phyloP scores from a whole-genome alignment of 2,329 filamentous ascomycete species.

The Beauveria caledonica region DNA sequence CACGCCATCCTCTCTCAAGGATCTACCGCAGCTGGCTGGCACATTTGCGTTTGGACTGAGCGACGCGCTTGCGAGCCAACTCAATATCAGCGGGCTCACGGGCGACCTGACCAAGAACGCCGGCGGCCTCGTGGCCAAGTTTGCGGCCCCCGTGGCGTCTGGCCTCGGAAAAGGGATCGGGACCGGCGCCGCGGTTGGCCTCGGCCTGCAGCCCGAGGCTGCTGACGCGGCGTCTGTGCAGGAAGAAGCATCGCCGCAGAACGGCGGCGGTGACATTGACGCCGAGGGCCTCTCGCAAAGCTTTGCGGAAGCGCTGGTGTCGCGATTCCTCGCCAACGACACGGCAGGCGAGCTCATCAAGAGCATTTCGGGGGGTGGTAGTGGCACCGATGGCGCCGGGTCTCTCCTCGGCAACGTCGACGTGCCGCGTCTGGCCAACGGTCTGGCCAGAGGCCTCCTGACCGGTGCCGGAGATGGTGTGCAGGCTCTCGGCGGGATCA shows the following conservation, averaged over 20 bases:
- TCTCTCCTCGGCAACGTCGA: slow-evolving; percentile 15
- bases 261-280: slow-evolving; percentile 15
- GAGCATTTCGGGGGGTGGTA: not conserved
- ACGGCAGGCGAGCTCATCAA: slow-evolving; percentile 20
- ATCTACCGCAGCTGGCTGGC: slow-evolving; percentile 15
- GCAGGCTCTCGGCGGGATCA: slow-evolving; percentile 23
- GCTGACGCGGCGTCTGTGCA: not conserved
- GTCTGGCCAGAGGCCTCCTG: slow-evolving; percentile 27
- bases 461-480: slow-evolving; percentile 27
- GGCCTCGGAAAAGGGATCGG: slow-evolving; percentile 23
- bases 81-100: slow-evolving; percentile 14
- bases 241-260: not conserved
- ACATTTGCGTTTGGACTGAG: slow-evolving; percentile 18
- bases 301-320: slow-evolving; percentile 22
- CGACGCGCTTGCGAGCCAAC: slow-evolving; percentile 15
- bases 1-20: slow-evolving; percentile 1
- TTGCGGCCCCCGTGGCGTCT: slow-evolving; percentile 16
- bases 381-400: not conserved
- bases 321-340: slow-evolving; percentile 25
- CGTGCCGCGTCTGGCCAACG: slow-evolving; percentile 24
- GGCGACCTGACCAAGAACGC: not conserved
- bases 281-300: slow-evolving; percentile 17
- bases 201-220: slow-evolving; percentile 22
- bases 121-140: slow-evolving; percentile 3
- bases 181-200: slow-evolving; percentile 19